Conservation (phyloP, 306 rosid genomes). For the Dicorynia guianensis region DNA sequence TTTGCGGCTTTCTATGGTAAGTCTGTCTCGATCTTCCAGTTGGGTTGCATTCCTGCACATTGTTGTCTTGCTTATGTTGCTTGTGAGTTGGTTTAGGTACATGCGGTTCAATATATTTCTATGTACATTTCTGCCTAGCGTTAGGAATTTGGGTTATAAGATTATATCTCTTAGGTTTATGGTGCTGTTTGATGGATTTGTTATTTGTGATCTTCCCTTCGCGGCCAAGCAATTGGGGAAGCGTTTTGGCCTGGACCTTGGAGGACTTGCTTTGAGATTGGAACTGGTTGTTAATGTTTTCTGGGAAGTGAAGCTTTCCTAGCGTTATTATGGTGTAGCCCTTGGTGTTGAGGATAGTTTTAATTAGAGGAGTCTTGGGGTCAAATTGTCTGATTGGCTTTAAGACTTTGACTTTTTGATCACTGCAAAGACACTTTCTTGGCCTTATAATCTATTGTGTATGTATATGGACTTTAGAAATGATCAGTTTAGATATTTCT, state of each 20-base stretch:
- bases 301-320: neutral
- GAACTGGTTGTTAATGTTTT: neutral
- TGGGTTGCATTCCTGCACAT: neutral
- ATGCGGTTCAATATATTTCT: too few species aligned
- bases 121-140: neutral
- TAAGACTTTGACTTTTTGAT: slow-evolving; percentile 20
- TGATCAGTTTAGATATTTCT: neutral
- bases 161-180: neutral
- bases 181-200: neutral
- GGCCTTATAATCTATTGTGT: neutral
- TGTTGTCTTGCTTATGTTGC: neutral
- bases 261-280: neutral
- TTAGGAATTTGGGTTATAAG: neutral
- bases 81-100: neutral
- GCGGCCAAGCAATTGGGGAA: neutral
- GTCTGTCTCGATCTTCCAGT: neutral
- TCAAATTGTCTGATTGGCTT: slow-evolving; percentile 10
- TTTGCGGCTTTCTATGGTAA: neutral
- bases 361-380: neutral
- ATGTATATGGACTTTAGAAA: slow-evolving; percentile 3
- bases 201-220: neutral
- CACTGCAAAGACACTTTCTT: neutral
- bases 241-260: neutral
- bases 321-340: neutral
- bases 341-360: neutral